phyloP scores from a whole-genome alignment of 805 yeast species.

The Hanseniaspora lachancei region DNA sequence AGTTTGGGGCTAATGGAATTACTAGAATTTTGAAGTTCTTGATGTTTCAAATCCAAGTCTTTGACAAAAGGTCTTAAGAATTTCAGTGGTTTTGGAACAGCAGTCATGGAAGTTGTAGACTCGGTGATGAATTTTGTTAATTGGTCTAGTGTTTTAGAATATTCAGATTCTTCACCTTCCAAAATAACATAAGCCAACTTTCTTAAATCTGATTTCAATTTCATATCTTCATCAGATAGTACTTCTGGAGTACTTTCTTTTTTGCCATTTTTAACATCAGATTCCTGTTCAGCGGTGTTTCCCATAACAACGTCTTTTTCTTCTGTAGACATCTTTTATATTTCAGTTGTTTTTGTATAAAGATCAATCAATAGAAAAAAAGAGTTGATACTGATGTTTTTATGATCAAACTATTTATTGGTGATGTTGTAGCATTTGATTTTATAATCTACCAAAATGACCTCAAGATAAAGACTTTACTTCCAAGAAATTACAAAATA shows the following conservation, averaged over 20 bases:
- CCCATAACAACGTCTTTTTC: constrained; percentile 5
- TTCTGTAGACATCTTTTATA: neutral
- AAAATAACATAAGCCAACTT: constrained; percentile 66
- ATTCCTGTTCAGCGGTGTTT: neutral
- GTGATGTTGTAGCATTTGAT: too few species aligned
- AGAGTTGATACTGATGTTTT: too few species aligned
- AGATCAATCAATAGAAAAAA: too few species aligned
- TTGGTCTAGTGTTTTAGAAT: constrained; percentile 48
- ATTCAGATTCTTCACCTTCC: constrained; percentile 37
- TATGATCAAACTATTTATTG: too few species aligned
- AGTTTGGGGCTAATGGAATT: constrained; percentile 39
- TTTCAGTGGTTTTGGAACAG: constrained; percentile 96
- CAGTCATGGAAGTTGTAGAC: constrained; percentile 96
- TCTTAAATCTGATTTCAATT: constrained; percentile 75
- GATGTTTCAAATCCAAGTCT: constrained; percentile 49
- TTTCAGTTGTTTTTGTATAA: neutral
- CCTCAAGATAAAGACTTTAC: too few species aligned
- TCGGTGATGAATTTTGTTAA: constrained; percentile 72
- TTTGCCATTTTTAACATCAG: neutral
- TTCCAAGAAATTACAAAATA: too few species aligned
- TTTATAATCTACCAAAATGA: too few species aligned
- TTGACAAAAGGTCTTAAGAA: constrained; percentile 81
- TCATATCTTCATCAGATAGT: constrained; percentile 82
- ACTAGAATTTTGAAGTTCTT: constrained; percentile 42
- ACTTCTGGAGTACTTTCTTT: neutral